These are phyloP conservation scores for Penicillium sp. DNA, from an alignment of 2,329 filamentous ascomycete species.

Conservation along the genomic window DNA sequence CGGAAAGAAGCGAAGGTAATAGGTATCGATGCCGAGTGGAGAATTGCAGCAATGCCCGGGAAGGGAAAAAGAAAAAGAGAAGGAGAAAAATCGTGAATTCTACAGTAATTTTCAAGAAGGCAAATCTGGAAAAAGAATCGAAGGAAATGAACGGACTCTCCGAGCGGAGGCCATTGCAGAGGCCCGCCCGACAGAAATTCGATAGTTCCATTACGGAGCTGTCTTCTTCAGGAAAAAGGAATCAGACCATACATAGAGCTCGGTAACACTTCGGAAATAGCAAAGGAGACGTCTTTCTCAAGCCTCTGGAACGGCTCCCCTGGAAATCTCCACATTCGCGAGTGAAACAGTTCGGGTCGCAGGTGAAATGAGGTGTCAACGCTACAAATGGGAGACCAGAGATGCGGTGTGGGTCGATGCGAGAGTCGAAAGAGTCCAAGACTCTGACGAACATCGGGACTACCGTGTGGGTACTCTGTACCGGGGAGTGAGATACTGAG, in stretches of 20 bases:
- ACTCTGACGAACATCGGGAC: background rate
- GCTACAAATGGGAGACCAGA: background rate
- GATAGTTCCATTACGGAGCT: constrained; percentile 11
- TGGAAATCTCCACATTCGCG: constrained; percentile 25
- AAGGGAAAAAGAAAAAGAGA: background rate
- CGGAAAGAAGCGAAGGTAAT: constrained; percentile 8
- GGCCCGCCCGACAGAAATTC: constrained; percentile 15
- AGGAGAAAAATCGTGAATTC: too few species aligned
- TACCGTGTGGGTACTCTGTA: background rate
- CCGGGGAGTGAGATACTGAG: too few species aligned
- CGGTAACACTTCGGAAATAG: background rate
- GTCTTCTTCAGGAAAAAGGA: constrained; percentile 17
- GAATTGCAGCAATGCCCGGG: background rate
- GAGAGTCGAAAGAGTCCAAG: background rate
- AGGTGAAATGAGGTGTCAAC: constrained; percentile 18
- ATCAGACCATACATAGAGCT: constrained; percentile 22
- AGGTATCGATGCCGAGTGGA: background rate
- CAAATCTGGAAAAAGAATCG: background rate
- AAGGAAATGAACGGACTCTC: background rate
- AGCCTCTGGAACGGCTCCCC: constrained; percentile 9
- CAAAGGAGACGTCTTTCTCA: constrained; percentile 2
- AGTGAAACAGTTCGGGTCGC: constrained; percentile 25
- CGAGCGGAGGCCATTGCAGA: constrained; percentile 4
- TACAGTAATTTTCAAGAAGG: background rate
- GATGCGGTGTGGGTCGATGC: background rate